Evolutionary conservation across 2,329 filamentous ascomycete species (phyloP), one percentile per base, ranked within the genome.

Genomic region (Xylariaceae sp.): DNA sequence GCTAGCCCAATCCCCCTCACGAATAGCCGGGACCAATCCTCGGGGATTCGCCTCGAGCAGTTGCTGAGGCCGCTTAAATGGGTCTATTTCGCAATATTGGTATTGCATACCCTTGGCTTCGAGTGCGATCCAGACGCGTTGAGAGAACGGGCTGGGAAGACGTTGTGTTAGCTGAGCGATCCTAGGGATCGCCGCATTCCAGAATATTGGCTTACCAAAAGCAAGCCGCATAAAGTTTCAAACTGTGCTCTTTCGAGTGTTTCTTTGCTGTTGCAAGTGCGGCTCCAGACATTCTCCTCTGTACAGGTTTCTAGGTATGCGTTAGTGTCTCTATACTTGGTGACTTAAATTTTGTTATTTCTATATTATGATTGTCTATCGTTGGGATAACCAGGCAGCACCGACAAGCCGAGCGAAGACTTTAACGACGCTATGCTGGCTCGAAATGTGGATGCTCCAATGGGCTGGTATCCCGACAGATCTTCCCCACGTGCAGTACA

Each of bases 41-140:
- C 87, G 79, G 2, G 89, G 89, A 64, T 92, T 93, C 48, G 91
- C 84, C 61, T 91, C 89, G 20, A 92, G 79, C 26, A 93, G 76
- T 14, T 73, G 69, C 42, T 70, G 69, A 7, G 84, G 89, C 60
- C 89, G 89, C 64, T 87, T 84, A 69, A 90, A 92, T 7, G 90
- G 89, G 67, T 96, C 89, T 44, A 91, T 86, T 73, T 96, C 91
- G 65, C 91, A 87, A 73, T 96, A 96, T 70, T 96, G 90, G 69
- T 96, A 96, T 40, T 83, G 77, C 7, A 95, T 80, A 18, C 84
- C 82, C 71, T 95, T 95, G 65, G 87, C 79, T 71, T 96, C 91
- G 37, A 96, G 80, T 1, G 91, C 89, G 61, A 96, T 95, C 91
- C 91, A 96, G 21, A 95, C 89, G 18, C 91, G 85, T 70, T 96